Evolutionary conservation across 768 basidiomycete genomes (phyloP).

Genomic region (Suillus fuscotomentosus): DNA sequence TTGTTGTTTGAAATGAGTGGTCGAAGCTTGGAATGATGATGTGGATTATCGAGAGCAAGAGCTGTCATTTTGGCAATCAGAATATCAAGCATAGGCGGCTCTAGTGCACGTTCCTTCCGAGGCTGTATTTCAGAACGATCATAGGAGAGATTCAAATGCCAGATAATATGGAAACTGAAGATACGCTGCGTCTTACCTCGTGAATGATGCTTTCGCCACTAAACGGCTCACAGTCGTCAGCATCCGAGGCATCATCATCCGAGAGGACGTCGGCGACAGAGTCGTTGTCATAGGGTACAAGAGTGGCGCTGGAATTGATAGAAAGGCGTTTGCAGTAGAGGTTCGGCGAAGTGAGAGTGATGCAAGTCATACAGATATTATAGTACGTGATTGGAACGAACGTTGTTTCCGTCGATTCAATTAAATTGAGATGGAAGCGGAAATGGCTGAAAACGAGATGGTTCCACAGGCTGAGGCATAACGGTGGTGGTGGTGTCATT

Average conservation of each 20-base stretch:
- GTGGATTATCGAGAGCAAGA: not conserved
- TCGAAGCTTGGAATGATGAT: not conserved
- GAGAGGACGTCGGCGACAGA: not conserved
- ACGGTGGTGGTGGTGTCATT: not conserved
- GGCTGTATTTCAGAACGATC: not conserved
- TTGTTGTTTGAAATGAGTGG: not conserved
- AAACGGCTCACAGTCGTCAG: not conserved
- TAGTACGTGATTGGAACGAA: no score
- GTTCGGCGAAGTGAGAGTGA: not conserved
- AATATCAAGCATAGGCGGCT: not conserved
- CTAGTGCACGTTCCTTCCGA: not conserved
- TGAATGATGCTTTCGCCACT: not conserved
- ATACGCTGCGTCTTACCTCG: not conserved
- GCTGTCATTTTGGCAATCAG: not conserved
- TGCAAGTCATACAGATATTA: not conserved
- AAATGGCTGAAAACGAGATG: not conserved
- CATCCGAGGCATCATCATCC: not conserved
- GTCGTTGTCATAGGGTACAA: not conserved
- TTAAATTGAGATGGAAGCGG: not conserved
- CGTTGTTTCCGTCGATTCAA: not conserved
- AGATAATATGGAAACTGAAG: not conserved
- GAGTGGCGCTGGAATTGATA: not conserved
- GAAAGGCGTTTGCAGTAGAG: not conserved
- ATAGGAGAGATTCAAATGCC: not conserved
- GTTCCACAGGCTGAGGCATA: not conserved